phyloP scores from a whole-genome alignment of 768 basidiomycete species.

The Crepidotus variabilis region DNA sequence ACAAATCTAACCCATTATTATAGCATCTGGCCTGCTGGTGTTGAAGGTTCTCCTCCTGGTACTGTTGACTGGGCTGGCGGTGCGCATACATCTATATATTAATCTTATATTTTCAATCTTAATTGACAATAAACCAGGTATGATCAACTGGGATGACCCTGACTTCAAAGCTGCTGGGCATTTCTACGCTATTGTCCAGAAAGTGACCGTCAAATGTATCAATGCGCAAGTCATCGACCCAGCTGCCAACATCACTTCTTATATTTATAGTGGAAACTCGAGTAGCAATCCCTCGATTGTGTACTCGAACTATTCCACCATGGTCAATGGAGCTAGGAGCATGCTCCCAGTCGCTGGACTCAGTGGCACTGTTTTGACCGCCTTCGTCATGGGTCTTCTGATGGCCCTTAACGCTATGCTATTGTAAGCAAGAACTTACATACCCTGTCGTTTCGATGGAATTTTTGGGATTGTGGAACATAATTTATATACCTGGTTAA shows the following conservation, averaged over 20 bases:
- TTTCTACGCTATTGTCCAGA: slow-evolving; percentile 63
- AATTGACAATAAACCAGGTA: slow-evolving; percentile 36
- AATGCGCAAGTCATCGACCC: slow-evolving; percentile 43
- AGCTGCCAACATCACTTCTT: slow-evolving; percentile 50
- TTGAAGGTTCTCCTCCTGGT: slow-evolving; percentile 53
- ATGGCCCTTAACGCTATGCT: slow-evolving; percentile 22
- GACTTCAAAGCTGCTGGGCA: slow-evolving; percentile 75
- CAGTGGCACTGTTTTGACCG: slow-evolving; percentile 15
- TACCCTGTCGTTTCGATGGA: not conserved
- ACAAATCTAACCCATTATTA: not conserved
- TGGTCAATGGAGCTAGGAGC: slow-evolving; percentile 44
- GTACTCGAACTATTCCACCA: slow-evolving; percentile 55
- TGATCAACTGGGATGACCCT: slow-evolving; percentile 79
- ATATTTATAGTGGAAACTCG: slow-evolving; percentile 52
- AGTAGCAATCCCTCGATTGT: slow-evolving; percentile 47
- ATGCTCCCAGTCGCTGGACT: slow-evolving; percentile 14
- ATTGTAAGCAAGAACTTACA: slow-evolving; percentile 8
- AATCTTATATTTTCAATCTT: too few relatives aligned
- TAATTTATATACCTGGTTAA: too few relatives aligned
- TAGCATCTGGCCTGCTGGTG: slow-evolving; percentile 82
- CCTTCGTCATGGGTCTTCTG: slow-evolving; percentile 20
- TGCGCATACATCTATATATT: slow-evolving; percentile 6
- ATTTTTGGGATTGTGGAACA: too few relatives aligned
- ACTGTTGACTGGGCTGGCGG: slow-evolving; percentile 80
- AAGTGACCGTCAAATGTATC: slow-evolving; percentile 61